phyloP scores from a whole-genome alignment of 441 rosid species.

The Viola pubescens region DNA sequence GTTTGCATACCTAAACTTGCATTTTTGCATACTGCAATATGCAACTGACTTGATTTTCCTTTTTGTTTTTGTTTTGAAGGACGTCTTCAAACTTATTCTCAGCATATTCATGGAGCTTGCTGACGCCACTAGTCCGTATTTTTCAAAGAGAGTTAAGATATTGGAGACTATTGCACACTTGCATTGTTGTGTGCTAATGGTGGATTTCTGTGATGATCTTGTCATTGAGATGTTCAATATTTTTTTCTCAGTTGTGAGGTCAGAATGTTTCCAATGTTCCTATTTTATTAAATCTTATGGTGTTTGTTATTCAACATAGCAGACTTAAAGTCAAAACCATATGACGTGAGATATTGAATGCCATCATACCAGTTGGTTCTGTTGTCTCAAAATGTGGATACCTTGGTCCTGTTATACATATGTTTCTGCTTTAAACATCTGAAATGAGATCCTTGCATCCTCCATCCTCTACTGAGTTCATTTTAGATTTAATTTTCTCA shows the following conservation, averaged over 20 bases:
- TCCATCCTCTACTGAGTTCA: no score
- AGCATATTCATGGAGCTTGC: slow-evolving; percentile 58
- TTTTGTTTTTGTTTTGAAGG: slow-evolving; percentile 35
- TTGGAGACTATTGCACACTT: slow-evolving; percentile 71
- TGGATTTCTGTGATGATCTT: slow-evolving; percentile 62
- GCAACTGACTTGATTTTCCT: not conserved
- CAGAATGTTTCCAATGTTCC: slow-evolving; percentile 11
- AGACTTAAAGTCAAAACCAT: not conserved
- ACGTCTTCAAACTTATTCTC: slow-evolving; percentile 53
- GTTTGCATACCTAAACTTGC: not conserved
- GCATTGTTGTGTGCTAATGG: slow-evolving; percentile 70
- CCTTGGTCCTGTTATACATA: no score
- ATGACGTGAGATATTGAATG: no score
- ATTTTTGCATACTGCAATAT: not conserved
- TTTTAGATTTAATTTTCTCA: no score
- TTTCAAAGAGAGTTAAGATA: slow-evolving; percentile 72
- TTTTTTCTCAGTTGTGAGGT: slow-evolving; percentile 82
- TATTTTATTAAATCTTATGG: slow-evolving; percentile 5
- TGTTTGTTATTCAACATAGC: not conserved
- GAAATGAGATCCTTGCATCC: no score
- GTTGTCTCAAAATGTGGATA: no score
- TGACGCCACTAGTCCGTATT: slow-evolving; percentile 56
- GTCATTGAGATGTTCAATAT: slow-evolving; percentile 63
- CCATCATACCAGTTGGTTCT: no score
- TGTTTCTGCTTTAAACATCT: no score